A percentile compares a stretch with the other conserved stretches of the same genome.
Evolutionary conservation across 805 yeast genomes (phyloP).

Genomic region (Wickerhamiella dianesei): DNA sequence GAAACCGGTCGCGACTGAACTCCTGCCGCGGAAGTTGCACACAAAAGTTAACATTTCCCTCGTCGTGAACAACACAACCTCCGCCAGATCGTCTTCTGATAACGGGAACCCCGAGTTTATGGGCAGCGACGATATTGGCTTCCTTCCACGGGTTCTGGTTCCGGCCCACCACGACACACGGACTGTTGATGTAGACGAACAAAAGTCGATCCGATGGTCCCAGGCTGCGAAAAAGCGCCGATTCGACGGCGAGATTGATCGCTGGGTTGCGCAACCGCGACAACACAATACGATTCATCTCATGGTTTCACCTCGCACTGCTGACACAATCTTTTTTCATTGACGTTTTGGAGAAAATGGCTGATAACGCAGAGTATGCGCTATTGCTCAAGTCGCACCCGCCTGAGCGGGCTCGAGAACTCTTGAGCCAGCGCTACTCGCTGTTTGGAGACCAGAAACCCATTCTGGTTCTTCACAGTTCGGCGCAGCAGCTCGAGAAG

Average conservation of each 20-base stretch:
- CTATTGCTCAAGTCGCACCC: conserved; percentile 23
- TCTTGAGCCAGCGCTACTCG: conserved; percentile 28
- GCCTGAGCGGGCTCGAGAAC: conserved; percentile 23
- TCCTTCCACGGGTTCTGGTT: conserved; percentile 95
- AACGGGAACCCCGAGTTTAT: conserved; percentile 43
- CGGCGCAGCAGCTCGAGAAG: conserved; percentile 11
- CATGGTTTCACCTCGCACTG: too few relatives aligned
- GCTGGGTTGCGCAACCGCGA: conserved; percentile 54
- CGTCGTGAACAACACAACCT: conserved; percentile 91
- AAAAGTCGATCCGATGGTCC: conserved; percentile 34
- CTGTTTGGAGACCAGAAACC: conserved; percentile 26
- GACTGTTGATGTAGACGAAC: conserved; percentile 59
- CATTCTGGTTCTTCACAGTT: conserved; percentile 20
- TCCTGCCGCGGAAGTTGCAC: conserved; percentile 55
- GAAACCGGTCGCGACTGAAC: conserved; percentile 47
- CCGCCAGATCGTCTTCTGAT: conserved; percentile 83
- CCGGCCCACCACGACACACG: conserved; percentile 89
- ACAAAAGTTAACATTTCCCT: conserved; percentile 77
- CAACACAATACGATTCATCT: conserved; percentile 39
- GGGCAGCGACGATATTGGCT: conserved; percentile 45
- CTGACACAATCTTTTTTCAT: too few relatives aligned
- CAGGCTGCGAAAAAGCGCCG: conserved; percentile 44
- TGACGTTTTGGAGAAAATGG: background rate
- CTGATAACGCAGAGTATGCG: conserved; percentile 16
- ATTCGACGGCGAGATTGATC: conserved; percentile 69